Percentiles rank a stretch among this genome's conserved stretches.
These are phyloP conservation scores for Dioscorea zingiberensis DNA, from an alignment of 106 monocot species.

Conservation along the genomic window DNA sequence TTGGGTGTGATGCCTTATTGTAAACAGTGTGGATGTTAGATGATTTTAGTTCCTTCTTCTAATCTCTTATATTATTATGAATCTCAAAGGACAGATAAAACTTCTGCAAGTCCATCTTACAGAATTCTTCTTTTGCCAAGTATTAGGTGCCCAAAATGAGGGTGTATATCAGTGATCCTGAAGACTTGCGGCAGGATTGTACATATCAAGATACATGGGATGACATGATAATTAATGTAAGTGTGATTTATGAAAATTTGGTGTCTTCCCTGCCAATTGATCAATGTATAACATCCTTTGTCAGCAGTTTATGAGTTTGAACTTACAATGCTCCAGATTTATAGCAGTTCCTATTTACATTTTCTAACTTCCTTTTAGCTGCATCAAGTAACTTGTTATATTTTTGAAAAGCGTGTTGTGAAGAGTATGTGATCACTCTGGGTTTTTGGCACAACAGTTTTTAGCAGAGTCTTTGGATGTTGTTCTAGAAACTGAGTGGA, in stretches of 20 bases:
- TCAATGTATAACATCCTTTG: background rate
- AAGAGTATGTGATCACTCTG: background rate
- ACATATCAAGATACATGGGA: slow-evolving; percentile 96
- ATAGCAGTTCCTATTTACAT: too few species aligned
- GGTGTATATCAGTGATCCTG: slow-evolving; percentile 90
- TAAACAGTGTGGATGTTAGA: too few species aligned
- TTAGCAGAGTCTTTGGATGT: slow-evolving; percentile 96
- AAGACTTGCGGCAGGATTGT: slow-evolving; percentile 79
- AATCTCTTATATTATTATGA: too few species aligned
- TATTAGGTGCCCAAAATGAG: slow-evolving; percentile 94
- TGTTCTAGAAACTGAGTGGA: slow-evolving; percentile 72
- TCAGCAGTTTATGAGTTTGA: background rate
- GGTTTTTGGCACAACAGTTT: slow-evolving; percentile 51
- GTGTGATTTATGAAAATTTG: slow-evolving; percentile 19
- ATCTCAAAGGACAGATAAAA: too few species aligned
- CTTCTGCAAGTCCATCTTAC: background rate
- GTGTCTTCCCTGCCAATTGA: slow-evolving; percentile 1
- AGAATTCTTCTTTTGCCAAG: slow-evolving; percentile 33
- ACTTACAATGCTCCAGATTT: slow-evolving; percentile 1
- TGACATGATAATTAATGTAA: slow-evolving; percentile 91
- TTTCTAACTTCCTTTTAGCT: too few species aligned
- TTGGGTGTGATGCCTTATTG: too few species aligned
- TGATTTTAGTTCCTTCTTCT: too few species aligned
- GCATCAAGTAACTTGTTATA: too few species aligned
- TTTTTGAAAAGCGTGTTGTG: too few species aligned